A percentile compares a stretch with the other conserved stretches of the same genome.
Conservation (phyloP, 495 filamentous ascomycete species). For the Chaetomidium leptoderma region DNA sequence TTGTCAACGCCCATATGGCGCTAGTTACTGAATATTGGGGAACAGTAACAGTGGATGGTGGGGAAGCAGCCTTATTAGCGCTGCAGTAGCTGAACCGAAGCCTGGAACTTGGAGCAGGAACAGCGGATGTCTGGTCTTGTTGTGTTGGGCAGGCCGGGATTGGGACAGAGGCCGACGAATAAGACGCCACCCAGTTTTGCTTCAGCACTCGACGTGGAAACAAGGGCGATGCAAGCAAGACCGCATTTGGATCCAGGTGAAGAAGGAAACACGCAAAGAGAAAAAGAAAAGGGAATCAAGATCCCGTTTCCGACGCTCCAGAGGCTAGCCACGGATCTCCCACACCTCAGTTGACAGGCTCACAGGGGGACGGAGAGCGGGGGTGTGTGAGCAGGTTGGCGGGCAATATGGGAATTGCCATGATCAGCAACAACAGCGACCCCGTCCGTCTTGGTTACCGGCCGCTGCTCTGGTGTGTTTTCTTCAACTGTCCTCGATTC, state of each 20-base stretch:
- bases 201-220: no score
- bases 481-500: not conserved
- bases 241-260: not conserved
- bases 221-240: no score
- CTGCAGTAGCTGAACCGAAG: constrained; percentile 2
- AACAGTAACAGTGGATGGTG: not conserved
- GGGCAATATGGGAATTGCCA: not conserved
- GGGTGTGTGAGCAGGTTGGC: constrained; percentile 1
- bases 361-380: not conserved
- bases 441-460: not conserved
- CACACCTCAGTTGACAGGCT: not conserved
- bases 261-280: not conserved
- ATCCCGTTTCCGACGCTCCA: not conserved
- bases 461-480: not conserved
- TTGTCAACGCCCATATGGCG: no score
- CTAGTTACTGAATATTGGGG: no score
- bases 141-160: no score
- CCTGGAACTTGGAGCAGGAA: not conserved
- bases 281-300: not conserved
- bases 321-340: not conserved
- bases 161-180: no score
- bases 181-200: no score
- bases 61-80: not conserved
- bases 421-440: not conserved
- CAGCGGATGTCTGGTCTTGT: no score